Evolutionary conservation across 23 red algal genomes (phyloP).

Genomic region (Gracilaria domingensis): DNA sequence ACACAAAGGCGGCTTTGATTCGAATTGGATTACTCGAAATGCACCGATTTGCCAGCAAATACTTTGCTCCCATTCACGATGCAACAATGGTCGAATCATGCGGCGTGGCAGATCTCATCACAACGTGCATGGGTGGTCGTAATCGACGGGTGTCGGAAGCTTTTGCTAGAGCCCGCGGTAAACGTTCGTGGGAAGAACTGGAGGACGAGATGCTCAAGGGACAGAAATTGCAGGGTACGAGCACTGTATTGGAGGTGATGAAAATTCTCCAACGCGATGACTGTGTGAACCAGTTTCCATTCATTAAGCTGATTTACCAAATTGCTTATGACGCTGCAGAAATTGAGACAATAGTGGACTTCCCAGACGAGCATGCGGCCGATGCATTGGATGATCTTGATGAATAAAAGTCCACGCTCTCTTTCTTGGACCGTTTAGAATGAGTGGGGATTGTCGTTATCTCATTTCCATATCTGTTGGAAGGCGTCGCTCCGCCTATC

Average conservation of each 20-base stretch:
- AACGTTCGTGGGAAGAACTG: constrained; percentile 75
- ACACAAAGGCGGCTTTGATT: constrained; percentile 90
- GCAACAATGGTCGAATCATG: constrained; percentile 86
- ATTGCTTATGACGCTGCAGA: constrained; percentile 75
- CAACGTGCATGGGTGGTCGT: constrained; percentile 93
- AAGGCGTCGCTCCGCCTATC: not conserved
- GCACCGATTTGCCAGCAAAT: constrained; percentile 83
- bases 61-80: constrained; percentile 65
- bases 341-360: constrained; percentile 59
- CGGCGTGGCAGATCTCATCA: constrained; percentile 94
- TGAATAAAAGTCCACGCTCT: not conserved
- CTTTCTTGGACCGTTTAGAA: not conserved
- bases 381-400: constrained; percentile 11
- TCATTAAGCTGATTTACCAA: constrained; percentile 81
- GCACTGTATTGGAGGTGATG: constrained; percentile 84
- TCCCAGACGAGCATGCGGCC: constrained; percentile 71
- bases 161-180: constrained; percentile 67
- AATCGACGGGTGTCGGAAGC: constrained; percentile 84
- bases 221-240: constrained; percentile 96
- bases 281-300: constrained; percentile 72
- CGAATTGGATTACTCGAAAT: constrained; percentile 94
- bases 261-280: constrained; percentile 79
- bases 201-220: constrained; percentile 92
- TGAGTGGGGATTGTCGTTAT: not conserved
- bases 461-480: not conserved